Base-by-base conservation (phyloP, 108 stramenopile species). In the Stephanodiscus triporus region DNA sequence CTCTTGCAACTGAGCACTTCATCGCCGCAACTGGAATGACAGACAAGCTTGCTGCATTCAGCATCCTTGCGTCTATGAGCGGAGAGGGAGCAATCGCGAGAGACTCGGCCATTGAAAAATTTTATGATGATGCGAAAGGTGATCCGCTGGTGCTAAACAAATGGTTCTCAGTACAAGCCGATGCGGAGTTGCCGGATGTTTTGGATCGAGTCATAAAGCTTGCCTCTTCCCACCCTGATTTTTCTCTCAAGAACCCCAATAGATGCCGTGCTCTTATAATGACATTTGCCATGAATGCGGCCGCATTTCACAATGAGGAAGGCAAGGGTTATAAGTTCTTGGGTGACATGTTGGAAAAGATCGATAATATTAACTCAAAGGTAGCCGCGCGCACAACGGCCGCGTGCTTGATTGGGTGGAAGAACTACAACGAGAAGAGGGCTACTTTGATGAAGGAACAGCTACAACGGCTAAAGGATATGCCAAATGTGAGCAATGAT, bases 321-420 rank as follows among this genome's bases (percentile, higher is more conserved):
- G 98, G 98, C n/a, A 68, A 63, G 14, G 98, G 97, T 2, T 99
- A 99, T 80, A 55, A 73, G 50, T 94, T 97, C 58, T n/a, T 99
- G 10, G 87, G 88, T 3, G 93, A 97, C 48, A 80, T 83, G 32
- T 60, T 98, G 23, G 70, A 77, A 40, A 82, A 90, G 53, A 69
- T 98, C 3, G 97, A 99, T 73, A 68, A 84, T 56, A 63, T 97
- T 22, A 99, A 99, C 73, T 90, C 97, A 16, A 96, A 97, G 76
- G 86, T 99, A 49, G 89, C 91, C 17, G 84, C 94, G 4, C 92
- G 97, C 22, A 70, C 69, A 47, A 60, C 97, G 66, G 89, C 85
- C 0, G 74, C 80, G 7, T 57, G 82, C 22, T 83, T 99, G 38
- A 89, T 96, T 71, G 71, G 70, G n/a, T 97, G 93, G 95, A 85